Conservation (phyloP, 1,284 basidiomycete genomes). For the Ceratorhiza oryzae-sativae region DNA sequence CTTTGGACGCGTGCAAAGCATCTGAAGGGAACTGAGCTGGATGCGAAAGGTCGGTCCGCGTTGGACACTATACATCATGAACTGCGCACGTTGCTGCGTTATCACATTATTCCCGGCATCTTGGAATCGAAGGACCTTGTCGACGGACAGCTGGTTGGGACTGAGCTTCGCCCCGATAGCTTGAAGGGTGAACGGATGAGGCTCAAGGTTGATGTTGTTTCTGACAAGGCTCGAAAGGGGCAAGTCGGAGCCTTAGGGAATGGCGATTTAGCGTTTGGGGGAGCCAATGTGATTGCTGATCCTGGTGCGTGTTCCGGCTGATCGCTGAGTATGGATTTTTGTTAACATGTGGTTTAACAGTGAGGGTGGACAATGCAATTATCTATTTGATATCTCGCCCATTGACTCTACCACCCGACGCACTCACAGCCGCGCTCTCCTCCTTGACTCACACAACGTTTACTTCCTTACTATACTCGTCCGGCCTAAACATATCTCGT, state of each 20-base stretch:
- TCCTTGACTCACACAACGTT: constrained; percentile 86
- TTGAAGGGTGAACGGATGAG: constrained; percentile 76
- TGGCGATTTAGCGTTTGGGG: constrained; percentile 81
- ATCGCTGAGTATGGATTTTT: constrained; percentile 14
- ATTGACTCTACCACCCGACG: constrained; percentile 81
- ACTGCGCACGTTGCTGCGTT: constrained; percentile 71
- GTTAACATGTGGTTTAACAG: constrained; percentile 51
- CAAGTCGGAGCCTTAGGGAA: constrained; percentile 54
- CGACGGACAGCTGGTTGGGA: constrained; percentile 79
- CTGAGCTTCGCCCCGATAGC: constrained; percentile 72
- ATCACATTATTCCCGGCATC: constrained; percentile 87
- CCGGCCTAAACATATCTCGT: constrained; percentile 74
- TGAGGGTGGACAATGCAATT: constrained; percentile 76
- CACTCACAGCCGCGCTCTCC: constrained; percentile 83
- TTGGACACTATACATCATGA: constrained; percentile 62
- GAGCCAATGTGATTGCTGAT: constrained; percentile 79
- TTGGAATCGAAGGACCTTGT: constrained; percentile 73
- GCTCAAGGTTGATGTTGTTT: constrained; percentile 70
- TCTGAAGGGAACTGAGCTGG: constrained; percentile 44
- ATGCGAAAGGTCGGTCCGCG: constrained; percentile 51
- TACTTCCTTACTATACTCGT: constrained; percentile 87
- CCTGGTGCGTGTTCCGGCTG: constrained; percentile 61
- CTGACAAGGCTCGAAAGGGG: constrained; percentile 49
- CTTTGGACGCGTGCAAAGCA: neutral
- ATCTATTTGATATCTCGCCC: constrained; percentile 92